Percentiles rank a stretch among this genome's conserved stretches.
Evolutionary conservation across 1,284 basidiomycete species (phyloP).

Genomic region (Rhizoctonia solani): DNA sequence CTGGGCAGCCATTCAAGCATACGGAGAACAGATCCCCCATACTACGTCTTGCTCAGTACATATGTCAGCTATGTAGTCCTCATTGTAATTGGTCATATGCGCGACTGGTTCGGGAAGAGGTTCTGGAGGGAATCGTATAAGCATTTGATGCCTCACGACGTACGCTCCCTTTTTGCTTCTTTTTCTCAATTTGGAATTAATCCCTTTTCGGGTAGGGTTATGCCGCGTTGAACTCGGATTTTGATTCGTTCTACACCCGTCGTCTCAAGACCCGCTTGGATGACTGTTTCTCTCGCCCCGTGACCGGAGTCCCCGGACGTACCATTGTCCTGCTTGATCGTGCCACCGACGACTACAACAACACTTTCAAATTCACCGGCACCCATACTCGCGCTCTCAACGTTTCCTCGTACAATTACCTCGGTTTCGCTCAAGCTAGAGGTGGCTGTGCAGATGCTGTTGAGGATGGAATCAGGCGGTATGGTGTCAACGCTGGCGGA

Average conservation of each 20-base stretch:
- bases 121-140: conserved; percentile 72
- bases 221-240: conserved; percentile 96
- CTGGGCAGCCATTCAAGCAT: conserved; percentile 56
- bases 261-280: conserved; percentile 93
- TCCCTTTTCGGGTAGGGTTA: conserved; percentile 66
- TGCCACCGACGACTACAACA: conserved; percentile 79
- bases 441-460: conserved; percentile 95
- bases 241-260: conserved; percentile 98
- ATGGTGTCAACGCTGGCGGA: conserved; percentile 80
- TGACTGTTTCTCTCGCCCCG: conserved; percentile 93
- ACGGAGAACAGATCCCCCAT: conserved; percentile 78
- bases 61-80: conserved; percentile 90
- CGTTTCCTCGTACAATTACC: conserved; percentile 98
- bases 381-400: conserved; percentile 88
- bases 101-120: conserved; percentile 94
- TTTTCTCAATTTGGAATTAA: background rate
- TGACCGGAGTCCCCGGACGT: conserved; percentile 94
- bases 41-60: conserved; percentile 88
- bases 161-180: conserved; percentile 51
- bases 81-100: conserved; percentile 88
- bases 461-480: conserved; percentile 75
- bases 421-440: conserved; percentile 93
- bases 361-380: conserved; percentile 79
- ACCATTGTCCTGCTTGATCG: conserved; percentile 90
- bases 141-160: conserved; percentile 81